Base-by-base conservation (phyloP, 2,329 filamentous ascomycete genomes). In the Thyridium curvatum region DNA sequence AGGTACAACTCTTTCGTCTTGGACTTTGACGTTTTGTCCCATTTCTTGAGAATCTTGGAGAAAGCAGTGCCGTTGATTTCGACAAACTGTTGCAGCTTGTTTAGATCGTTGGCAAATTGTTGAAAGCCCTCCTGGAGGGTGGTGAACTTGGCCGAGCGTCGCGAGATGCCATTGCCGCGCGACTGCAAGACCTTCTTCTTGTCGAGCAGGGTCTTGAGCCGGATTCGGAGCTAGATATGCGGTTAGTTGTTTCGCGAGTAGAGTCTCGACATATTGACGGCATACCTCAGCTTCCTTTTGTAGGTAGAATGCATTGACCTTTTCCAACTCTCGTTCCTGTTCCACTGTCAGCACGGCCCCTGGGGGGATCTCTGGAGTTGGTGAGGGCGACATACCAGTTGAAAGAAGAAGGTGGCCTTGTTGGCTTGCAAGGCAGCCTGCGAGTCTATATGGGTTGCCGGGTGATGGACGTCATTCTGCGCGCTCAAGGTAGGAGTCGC, bases 11-110 rank as follows among this genome's bases (percentile, higher is more conserved):
- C 93, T 62, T 98, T 98, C 43, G 93, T 96, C 61, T 91, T 91
- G 37, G 91, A 97, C 74, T 97, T 98, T 50, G 91, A 96, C 2
- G 90, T 96, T 76, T 98, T 98, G 66, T 98, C 93, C 93, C 93
- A 98, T 77, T 98, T 98, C 68, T 98, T 98, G 47, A 98, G 69
- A 43, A 98, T 98, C 63, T 98, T 98, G 18, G 91, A 96, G 60
- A 97, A 96, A 13, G 90, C 93, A 2, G 88, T 96, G 54, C 93
- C 91, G 58, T 98, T 98, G 58, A 97, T 86, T 61, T 97, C 91
- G 48, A 98, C 89, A 62, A 97, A 98, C 69, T 97, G 93, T 70
- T 96, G 89, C 13, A 98, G 77, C 65, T 98, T 98, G 67, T 95
- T 95, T 34, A 98, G 67, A 58, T 98, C 93, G 56, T 86, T 91